Evolutionary conservation across 441 rosid genomes (phyloP).

Genomic region (Biscutella laevigata): DNA sequence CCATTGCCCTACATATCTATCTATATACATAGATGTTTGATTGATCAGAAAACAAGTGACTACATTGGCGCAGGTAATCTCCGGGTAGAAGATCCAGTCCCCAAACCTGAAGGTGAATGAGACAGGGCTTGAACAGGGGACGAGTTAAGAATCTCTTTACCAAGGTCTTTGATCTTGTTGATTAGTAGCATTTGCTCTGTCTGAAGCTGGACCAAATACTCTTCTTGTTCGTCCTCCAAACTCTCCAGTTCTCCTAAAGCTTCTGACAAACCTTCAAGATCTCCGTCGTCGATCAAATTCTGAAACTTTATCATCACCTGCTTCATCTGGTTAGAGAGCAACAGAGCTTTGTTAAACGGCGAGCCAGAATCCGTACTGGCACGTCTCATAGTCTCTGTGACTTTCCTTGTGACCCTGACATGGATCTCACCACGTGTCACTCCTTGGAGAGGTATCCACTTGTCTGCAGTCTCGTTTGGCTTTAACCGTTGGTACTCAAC

Average conservation of each 20-base stretch:
- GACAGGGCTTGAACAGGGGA: constrained; percentile 31
- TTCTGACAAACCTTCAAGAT: constrained; percentile 45
- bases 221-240: constrained; percentile 67
- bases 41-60: constrained; percentile 17
- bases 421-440: constrained; percentile 84
- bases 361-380: constrained; percentile 44
- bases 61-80: constrained; percentile 25
- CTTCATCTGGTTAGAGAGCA: constrained; percentile 46
- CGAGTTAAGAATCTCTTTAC: constrained; percentile 64
- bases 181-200: constrained; percentile 71
- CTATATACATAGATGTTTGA: constrained; percentile 24
- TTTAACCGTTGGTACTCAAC: constrained; percentile 86
- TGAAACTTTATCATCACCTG: constrained; percentile 52
- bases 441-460: constrained; percentile 98
- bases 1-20: constrained; percentile 22
- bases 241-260: constrained; percentile 62
- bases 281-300: constrained; percentile 50
- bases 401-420: constrained; percentile 60
- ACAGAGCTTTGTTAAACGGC: constrained; percentile 24
- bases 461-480: constrained; percentile 68
- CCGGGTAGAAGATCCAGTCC: constrained; percentile 25
- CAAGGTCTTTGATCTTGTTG: constrained; percentile 79
- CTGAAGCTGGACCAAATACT: constrained; percentile 74
- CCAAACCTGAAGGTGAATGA: constrained; percentile 21
- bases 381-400: constrained; percentile 47